Evolutionary conservation across 2,329 filamentous ascomycete species (phyloP).

Genomic region (Elsinoe necatrix): DNA sequence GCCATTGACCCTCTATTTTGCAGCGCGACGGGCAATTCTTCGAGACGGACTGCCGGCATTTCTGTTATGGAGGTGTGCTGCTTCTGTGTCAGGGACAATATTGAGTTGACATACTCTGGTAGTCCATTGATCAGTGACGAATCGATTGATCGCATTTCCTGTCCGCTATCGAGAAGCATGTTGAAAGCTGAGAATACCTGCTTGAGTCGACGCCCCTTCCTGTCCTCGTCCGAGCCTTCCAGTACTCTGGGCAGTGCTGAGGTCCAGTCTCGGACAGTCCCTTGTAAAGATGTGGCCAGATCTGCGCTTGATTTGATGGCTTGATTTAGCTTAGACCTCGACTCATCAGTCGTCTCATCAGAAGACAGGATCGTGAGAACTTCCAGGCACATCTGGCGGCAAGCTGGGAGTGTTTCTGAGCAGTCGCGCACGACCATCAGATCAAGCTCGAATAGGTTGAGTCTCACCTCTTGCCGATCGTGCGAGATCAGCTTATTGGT

Average conservation of each 20-base stretch:
- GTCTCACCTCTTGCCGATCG: constrained; percentile 58
- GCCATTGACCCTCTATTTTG: constrained; percentile 21
- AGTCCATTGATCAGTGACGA: constrained; percentile 60
- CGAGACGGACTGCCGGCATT: neutral
- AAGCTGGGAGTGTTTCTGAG: constrained; percentile 60
- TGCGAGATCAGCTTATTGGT: constrained; percentile 68
- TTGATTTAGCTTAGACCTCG: constrained; percentile 43
- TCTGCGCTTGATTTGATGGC: constrained; percentile 55
- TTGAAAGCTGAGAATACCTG: constrained; percentile 69
- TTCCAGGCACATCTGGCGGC: constrained; percentile 65
- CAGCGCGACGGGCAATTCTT: neutral
- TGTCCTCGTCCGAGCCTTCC: constrained; percentile 72
- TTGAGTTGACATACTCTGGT: constrained; percentile 59
- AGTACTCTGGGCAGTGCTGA: constrained; percentile 71
- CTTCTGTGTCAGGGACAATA: constrained; percentile 30
- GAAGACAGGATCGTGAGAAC: constrained; percentile 61
- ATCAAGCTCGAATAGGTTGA: constrained; percentile 62
- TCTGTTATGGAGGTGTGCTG: constrained; percentile 4
- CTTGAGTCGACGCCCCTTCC: constrained; percentile 61
- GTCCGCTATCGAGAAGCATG: constrained; percentile 54
- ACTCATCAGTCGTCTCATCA: constrained; percentile 33
- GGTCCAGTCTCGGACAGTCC: constrained; percentile 71
- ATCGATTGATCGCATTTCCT: constrained; percentile 58
- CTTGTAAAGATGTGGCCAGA: constrained; percentile 57
- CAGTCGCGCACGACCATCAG: constrained; percentile 71